Conservation (phyloP, 805 yeast species). For the Dipodascopsis tothii region DNA sequence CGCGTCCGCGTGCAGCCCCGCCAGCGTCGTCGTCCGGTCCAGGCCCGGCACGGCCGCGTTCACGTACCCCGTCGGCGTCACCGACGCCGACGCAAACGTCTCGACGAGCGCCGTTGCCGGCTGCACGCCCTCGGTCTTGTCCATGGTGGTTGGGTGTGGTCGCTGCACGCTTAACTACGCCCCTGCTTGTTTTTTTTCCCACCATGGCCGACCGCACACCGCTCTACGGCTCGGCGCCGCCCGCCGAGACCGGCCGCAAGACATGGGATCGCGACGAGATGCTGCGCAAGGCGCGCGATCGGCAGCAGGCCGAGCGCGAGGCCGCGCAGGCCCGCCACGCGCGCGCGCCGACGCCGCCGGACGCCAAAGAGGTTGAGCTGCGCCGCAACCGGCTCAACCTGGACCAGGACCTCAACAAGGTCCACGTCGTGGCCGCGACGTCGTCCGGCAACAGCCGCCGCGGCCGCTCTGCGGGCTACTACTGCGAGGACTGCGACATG, state of each 20-base stretch:
- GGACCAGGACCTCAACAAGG: conserved; percentile 31
- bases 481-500: conserved; percentile 70
- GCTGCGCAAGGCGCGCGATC: conserved; percentile 17
- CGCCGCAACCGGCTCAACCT: conserved; percentile 27
- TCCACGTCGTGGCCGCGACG: conserved; percentile 32
- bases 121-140: no score
- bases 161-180: no score
- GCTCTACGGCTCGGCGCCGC: conserved; percentile 13
- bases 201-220: neutral
- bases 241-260: conserved; percentile 17
- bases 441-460: conserved; percentile 32
- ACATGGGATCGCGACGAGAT: conserved; percentile 22
- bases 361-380: conserved; percentile 25
- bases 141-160: no score
- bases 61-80: conserved; percentile 16
- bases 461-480: conserved; percentile 72
- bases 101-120: conserved; percentile 4
- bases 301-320: conserved; percentile 13
- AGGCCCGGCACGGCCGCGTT: conserved; percentile 16
- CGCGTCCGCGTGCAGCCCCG: conserved; percentile 15
- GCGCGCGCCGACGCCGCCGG: conserved; percentile 23
- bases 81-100: conserved; percentile 14
- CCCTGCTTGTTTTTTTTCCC: no score
- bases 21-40: conserved; percentile 8
- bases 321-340: conserved; percentile 12